Evolutionary conservation across 202 grass and related monocot genomes (phyloP).

Genomic region (Zoysia matrella): DNA sequence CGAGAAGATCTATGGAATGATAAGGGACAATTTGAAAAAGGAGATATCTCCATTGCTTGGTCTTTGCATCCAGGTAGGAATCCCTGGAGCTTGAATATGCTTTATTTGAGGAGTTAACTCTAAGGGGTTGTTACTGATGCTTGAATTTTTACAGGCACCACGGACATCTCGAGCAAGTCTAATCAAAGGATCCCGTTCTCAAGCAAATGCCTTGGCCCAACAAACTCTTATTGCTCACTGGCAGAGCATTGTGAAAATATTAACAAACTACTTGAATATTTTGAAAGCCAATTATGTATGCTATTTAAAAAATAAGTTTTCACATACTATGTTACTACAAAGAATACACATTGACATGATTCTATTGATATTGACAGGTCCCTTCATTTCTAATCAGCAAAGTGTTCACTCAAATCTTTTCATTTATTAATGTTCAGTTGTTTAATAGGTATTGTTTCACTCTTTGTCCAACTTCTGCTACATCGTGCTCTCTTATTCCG

Average conservation of each 20-base stretch:
- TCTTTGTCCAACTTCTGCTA: constrained; percentile 36
- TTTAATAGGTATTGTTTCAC: constrained; percentile 85
- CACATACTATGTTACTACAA: constrained; percentile 18
- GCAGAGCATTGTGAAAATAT: constrained; percentile 98
- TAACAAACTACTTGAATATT: constrained; percentile 87
- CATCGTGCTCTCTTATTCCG: constrained; percentile 21
- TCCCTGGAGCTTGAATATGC: constrained; percentile 9
- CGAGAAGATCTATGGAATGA: constrained; percentile 98
- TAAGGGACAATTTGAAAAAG: constrained; percentile 98
- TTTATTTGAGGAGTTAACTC: constrained; percentile 24
- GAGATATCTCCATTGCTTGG: constrained; percentile 97
- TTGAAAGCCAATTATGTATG: constrained; percentile 97
- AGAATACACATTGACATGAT: constrained; percentile 35
- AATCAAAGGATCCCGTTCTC: constrained; percentile 96
- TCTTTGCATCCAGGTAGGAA: constrained; percentile 90
- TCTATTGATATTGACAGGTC: constrained; percentile 57
- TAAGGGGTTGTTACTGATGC: constrained; percentile 35
- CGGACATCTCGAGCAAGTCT: constrained; percentile 94
- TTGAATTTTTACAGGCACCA: constrained; percentile 75
- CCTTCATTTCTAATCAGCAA: constrained; percentile 96
- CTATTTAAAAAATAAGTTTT: constrained; percentile 22
- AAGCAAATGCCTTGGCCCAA: constrained; percentile 91
- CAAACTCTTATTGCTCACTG: constrained; percentile 97
- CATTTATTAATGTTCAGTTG: constrained; percentile 97
- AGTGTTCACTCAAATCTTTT: constrained; percentile 96